Evolutionary conservation across 768 basidiomycete genomes (phyloP), one percentile per base, ranked within the genome.

Genomic region (Wakefieldia striispora): DNA sequence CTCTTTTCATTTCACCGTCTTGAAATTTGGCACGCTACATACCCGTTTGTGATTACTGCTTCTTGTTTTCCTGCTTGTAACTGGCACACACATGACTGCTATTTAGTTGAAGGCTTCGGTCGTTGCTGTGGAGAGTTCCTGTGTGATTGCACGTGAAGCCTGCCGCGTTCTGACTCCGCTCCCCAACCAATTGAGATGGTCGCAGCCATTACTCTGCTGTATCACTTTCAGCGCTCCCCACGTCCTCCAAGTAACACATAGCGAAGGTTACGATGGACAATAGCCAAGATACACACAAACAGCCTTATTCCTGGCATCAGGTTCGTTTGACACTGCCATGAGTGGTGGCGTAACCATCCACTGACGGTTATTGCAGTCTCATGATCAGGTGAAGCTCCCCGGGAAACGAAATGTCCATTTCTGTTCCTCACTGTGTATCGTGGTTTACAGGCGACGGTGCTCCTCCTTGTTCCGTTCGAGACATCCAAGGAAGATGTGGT

Each of bases 291-390:
- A 55, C 51, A 43, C 67, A 63, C 35, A 68, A 66, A 56, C 72
- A 70, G 41, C 70, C 77, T 17, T 91, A 91, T 60, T 88, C 89
- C 55, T 91, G 89, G 89, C 90, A 91, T 68, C 89, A 91, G 81
- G 89, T 89, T 61, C 54, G 78, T 66, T 40, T 6, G 23, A 29
- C 24, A 40, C 39, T 38, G 1, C 56, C 53, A 31, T 8, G 14
- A 43, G 35, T 42, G 63, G 53, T 52, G 57, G 61, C 60, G 51
- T 40, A 48, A 41, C 36, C 34, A 26, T 50, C 49, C 20, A 39
- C 10, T 65, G 53, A 60, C 53, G 9, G 27, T 14, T 43, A 40
- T 50, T 40, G 29, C 56, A 91, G 89, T 90, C 89, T 54, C 89
- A 91, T 78, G 89, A 91, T 77, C 89, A 91, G 82, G 89, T 68